Evolutionary conservation across 148 eudicot species (phyloP), one percentile per base, ranked within the genome.

Genomic region (Pouteria glomerata): DNA sequence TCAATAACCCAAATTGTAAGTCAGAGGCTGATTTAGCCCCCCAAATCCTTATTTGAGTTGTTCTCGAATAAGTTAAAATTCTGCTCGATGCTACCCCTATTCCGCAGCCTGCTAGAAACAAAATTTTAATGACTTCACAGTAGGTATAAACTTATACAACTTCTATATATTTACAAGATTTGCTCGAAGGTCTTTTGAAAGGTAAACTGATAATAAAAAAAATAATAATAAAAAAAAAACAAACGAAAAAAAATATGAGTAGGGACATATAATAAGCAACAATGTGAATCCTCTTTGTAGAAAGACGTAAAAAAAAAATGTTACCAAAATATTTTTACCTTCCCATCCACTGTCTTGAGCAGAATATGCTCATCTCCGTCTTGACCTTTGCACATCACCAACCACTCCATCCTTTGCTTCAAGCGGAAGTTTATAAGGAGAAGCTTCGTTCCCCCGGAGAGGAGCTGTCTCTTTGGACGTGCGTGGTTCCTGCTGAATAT

Each of bases 401-500:
- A 70, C 84, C 51, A 21, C 67, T 21, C 45, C 69, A 33, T 48
- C 68, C 63, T 61, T 69, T 11, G 51, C 26, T 60, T 68, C 61
- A 23, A 57, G 73, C 56, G 41, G 70, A 82, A 66, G 57, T 63
- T 58, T 75, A 59, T 69, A 74, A 29, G 76, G 61, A 11, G 33
- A 39, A 39, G 74, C 51, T 14, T 44, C 53, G 0, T 55, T 51
- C 3, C 75, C 41, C 24, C 66, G 72, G 39, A 83, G 73, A 65
- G 84, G 78, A 78, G 78, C 78, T 57, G 86, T 84, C 48, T 78
- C 82, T 52, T 81, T 78, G 52, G 67, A 27, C 16, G 83, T 39
- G 14, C 86, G 86, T 19, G 81, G 76, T 51, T 85, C 92, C 92
- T 88, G 76, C 77, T 76, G 37, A 47, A 39, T 13, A 15, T 15